These are phyloP conservation scores for Antitrichia curtipendula DNA, from an alignment of 225 moss, liverwort and hornwort genomes.

Conservation along the genomic window DNA sequence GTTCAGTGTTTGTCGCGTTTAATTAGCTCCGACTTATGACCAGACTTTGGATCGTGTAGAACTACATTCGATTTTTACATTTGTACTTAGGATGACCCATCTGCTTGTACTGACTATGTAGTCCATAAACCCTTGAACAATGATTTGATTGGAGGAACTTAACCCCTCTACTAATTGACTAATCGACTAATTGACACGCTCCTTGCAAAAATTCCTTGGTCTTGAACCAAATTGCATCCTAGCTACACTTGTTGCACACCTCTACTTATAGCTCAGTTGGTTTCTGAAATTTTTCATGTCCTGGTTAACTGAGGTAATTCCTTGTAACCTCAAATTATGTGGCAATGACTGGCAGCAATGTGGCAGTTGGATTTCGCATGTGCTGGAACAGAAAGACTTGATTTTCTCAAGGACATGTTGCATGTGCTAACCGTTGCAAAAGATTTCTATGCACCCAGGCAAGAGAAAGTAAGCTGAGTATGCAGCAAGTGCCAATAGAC, in stretches of 20 bases:
- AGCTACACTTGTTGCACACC: neutral
- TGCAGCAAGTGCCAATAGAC: neutral
- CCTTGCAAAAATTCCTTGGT: neutral
- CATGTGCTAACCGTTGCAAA: neutral
- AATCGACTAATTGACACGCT: neutral
- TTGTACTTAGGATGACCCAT: neutral
- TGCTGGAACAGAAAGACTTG: too few species aligned
- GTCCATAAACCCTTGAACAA: neutral
- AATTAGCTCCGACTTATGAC: neutral
- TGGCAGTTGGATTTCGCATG: neutral
- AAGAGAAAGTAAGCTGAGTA: neutral
- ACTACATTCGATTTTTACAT: slow-evolving; percentile 3
- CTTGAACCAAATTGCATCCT: neutral
- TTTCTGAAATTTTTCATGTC: neutral
- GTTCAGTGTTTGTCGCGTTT: neutral
- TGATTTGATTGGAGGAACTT: neutral
- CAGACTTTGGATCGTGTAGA: neutral
- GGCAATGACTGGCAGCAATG: neutral
- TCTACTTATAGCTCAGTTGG: neutral
- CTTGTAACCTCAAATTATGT: neutral
- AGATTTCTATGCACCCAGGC: neutral
- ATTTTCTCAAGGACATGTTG: neutral
- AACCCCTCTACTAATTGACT: neutral
- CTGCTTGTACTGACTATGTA: neutral
- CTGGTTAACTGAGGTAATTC: neutral